Evolutionary conservation across 164 flowering plant species (phyloP), one percentile per base, ranked within the genome.

Genomic region (Hamamelis virginiana): DNA sequence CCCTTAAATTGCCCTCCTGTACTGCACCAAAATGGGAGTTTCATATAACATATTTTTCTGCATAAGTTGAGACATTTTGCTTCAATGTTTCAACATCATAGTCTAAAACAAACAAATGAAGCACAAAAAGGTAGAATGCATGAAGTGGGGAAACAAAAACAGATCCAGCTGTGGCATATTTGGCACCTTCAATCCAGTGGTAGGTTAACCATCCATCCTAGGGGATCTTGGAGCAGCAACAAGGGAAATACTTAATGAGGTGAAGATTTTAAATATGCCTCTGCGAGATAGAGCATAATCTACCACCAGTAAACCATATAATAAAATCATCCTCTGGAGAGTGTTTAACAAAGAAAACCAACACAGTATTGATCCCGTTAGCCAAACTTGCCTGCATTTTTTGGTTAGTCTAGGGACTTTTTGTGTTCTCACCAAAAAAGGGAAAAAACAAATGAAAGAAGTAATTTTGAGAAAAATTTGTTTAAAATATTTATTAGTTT

Each of bases 1-100:
- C 85, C 81, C 91, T 87, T 72, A 96, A 81, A 67, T 85, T 86
- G 27, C 99, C 99, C 82, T 91, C 91, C 99, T 96, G 89, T 81
- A 86, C 83, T 81, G 85, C 78, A 85, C 45, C 73, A 82, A 83
- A 84, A 56, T 60, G 26, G 56, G 51, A 81, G n/a, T 41, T 68
- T 80, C 59, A 75, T 59, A 77, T 41, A 14, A 61, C 56, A 51
- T 33, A 33, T 33, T 33, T 2, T 33, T 33, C 41, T 33, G n/a
- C n/a, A n/a, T n/a, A n/a, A n/a, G n/a, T n/a, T n/a, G n/a, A n/a
- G n/a, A n/a, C n/a, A n/a, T n/a, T 33, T 33, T 33, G 2, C 41
- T 33, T 6, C 41, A 33, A 33, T 33, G 41, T 33, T 33, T 33
- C 41, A 33, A 33, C 6, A 2, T 33, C 6, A 33, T 33, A 6